phyloP scores from a whole-genome alignment of 306 rosid species.

The Sphenostylis stenocarpa region DNA sequence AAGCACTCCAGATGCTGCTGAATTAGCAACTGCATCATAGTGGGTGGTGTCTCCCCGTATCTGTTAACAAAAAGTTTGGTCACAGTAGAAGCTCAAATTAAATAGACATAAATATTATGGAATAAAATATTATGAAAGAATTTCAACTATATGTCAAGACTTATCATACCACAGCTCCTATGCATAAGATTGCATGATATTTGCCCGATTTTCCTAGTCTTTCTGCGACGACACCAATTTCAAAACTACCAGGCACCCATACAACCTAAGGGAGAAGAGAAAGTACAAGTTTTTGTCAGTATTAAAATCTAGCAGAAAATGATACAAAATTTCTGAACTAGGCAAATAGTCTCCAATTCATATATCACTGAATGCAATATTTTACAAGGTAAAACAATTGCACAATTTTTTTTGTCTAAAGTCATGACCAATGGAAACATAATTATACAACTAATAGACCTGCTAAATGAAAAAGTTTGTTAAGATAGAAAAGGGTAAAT shows the following conservation, averaged over 20 bases:
- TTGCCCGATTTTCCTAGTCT: slow-evolving; percentile 72
- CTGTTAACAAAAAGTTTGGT: slow-evolving; percentile 45
- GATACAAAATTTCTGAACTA: slow-evolving; percentile 16
- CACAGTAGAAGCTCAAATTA: slow-evolving; percentile 16
- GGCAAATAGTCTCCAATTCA: slow-evolving; percentile 12
- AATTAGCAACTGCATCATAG: slow-evolving; percentile 90
- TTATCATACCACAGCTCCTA: slow-evolving; percentile 92
- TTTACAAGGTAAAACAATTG: too few species aligned
- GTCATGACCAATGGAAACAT: not conserved
- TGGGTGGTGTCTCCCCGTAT: slow-evolving; percentile 93
- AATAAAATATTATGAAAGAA: not conserved
- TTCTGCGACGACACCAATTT: slow-evolving; percentile 77
- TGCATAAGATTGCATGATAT: slow-evolving; percentile 81
- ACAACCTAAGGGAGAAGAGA: slow-evolving; percentile 62
- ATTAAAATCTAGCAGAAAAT: slow-evolving; percentile 13
- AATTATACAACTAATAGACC: not conserved
- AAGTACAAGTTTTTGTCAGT: slow-evolving; percentile 31
- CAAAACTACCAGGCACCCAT: slow-evolving; percentile 98
- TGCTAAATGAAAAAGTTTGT: not conserved
- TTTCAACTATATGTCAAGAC: not conserved
- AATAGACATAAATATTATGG: slow-evolving; percentile 10
- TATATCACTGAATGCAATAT: too few species aligned
- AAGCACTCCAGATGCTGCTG: slow-evolving; percentile 94
- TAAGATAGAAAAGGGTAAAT: not conserved
- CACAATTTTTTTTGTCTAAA: not conserved